These are phyloP conservation scores for Gynostemma pentaphyllum DNA, from an alignment of 306 rosid species.

Conservation along the genomic window DNA sequence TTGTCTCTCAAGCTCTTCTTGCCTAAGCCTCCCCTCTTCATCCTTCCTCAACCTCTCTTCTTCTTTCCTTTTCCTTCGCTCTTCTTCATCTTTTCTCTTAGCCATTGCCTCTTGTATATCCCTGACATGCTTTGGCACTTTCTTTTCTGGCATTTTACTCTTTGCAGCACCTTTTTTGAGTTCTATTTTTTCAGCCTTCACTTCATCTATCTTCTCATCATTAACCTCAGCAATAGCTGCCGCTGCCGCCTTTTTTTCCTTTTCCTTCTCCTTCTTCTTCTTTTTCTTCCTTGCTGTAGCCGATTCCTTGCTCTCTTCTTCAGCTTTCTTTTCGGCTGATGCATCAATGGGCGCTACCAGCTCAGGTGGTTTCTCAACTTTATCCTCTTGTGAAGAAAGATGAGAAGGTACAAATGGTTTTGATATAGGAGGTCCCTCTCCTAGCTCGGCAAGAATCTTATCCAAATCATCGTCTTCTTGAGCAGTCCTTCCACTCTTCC, in stretches of 20 bases:
- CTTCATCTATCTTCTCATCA: slow-evolving; percentile 34
- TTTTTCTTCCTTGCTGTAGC: slow-evolving; percentile 97
- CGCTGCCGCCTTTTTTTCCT: slow-evolving; percentile 68
- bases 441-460: slow-evolving; percentile 88
- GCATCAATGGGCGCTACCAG: slow-evolving; percentile 25
- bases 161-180: slow-evolving; percentile 62
- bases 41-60: slow-evolving; percentile 79
- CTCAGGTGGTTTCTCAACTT: slow-evolving; percentile 46
- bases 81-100: slow-evolving; percentile 76
- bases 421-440: slow-evolving; percentile 34
- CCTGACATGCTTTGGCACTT: slow-evolving; percentile 95
- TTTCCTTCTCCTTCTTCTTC: slow-evolving; percentile 76
- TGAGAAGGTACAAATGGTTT: slow-evolving; percentile 33
- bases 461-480: slow-evolving; percentile 98
- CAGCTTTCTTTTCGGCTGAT: slow-evolving; percentile 54
- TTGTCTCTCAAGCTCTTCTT: slow-evolving; percentile 71
- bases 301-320: slow-evolving; percentile 68
- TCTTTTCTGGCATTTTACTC: slow-evolving; percentile 69
- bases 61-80: slow-evolving; percentile 63
- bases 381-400: slow-evolving; percentile 37
- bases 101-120: slow-evolving; percentile 97
- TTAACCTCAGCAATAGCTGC: slow-evolving; percentile 38
- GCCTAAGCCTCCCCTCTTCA: slow-evolving; percentile 69
- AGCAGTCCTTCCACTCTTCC: slow-evolving; percentile 85
- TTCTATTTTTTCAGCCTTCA: slow-evolving; percentile 32